phyloP scores from a whole-genome alignment of 169 alveolate species.

The Condylostoma magnum region DNA sequence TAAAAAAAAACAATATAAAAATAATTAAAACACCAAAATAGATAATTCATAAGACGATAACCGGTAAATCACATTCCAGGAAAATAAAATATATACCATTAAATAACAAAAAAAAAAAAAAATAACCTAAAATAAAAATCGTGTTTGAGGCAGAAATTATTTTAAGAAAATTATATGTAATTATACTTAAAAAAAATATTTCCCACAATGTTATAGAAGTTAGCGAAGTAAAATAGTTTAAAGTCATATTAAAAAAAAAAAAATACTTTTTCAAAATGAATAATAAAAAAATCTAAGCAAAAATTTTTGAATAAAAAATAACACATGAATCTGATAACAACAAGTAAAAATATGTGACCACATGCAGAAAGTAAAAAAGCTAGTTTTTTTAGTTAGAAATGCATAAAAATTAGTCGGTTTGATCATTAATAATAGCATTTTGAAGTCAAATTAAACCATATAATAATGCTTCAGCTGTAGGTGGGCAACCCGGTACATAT shows the following conservation, averaged over 20 bases:
- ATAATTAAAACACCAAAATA: neutral
- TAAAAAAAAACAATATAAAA: conserved; percentile 1
- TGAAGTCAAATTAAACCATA: conserved; percentile 21
- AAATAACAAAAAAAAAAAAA: neutral
- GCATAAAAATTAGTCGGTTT: neutral
- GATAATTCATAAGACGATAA: neutral
- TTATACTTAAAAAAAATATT: neutral
- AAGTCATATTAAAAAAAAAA: neutral
- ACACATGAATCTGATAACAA: no score
- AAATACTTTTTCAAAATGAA: neutral
- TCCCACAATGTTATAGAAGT: neutral
- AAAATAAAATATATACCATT: neutral
- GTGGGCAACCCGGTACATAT: conserved; percentile 27
- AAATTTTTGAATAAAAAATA: no score
- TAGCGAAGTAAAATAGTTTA: neutral
- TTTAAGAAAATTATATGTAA: conserved; percentile 16
- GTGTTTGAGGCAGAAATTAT: neutral
- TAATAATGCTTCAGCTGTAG: conserved; percentile 14
- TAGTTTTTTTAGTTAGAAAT: neutral
- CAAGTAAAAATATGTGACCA: neutral
- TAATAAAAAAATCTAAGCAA: no score
- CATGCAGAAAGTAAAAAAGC: neutral
- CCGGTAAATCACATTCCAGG: neutral
- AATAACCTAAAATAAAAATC: neutral
- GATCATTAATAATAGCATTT: neutral